A percentile compares a stretch with the other conserved stretches of the same genome.
phyloP scores from a whole-genome alignment of 768 basidiomycete species.

The Agrocybe praecox region DNA sequence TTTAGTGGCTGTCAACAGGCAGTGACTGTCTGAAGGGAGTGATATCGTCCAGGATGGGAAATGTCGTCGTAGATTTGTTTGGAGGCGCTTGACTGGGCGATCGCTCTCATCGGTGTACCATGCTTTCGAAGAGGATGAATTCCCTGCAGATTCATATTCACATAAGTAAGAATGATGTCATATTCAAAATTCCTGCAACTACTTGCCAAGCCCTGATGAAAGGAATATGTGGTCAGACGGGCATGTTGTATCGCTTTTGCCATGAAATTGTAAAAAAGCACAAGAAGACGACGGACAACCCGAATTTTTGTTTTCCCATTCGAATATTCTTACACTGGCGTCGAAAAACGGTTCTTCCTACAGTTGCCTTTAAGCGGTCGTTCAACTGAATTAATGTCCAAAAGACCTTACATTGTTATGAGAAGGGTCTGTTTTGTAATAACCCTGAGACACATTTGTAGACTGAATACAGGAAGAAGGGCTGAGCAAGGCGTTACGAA shows the following conservation, averaged over 20 bases:
- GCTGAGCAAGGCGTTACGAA: constrained; percentile 32
- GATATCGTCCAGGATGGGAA: constrained; percentile 42
- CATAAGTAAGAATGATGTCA: not conserved
- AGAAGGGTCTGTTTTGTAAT: constrained; percentile 48
- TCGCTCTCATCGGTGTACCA: constrained; percentile 41
- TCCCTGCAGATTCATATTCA: constrained; percentile 3
- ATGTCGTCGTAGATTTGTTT: constrained; percentile 22
- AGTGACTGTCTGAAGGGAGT: constrained; percentile 41
- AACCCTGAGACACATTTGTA: constrained; percentile 19
- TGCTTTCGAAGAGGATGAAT: constrained; percentile 21
- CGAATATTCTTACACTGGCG: constrained; percentile 36
- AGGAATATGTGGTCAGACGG: constrained; percentile 42
- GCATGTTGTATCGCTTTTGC: constrained; percentile 42
- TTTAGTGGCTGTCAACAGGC: constrained; percentile 42
- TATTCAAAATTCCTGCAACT: too few relatives aligned
- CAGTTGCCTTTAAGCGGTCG: not conserved
- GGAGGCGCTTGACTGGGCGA: constrained; percentile 39
- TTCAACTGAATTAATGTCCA: not conserved
- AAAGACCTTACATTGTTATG: constrained; percentile 41
- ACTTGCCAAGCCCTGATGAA: constrained; percentile 46
- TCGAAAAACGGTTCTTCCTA: constrained; percentile 48
- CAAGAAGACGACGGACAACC: constrained; percentile 41
- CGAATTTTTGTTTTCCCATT: constrained; percentile 37
- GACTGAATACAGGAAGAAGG: constrained; percentile 34
- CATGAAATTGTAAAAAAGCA: constrained; percentile 51